These are phyloP conservation scores for Vitis hybrid DNA, from an alignment of 177 flowering plant species.

Conservation along the genomic window DNA sequence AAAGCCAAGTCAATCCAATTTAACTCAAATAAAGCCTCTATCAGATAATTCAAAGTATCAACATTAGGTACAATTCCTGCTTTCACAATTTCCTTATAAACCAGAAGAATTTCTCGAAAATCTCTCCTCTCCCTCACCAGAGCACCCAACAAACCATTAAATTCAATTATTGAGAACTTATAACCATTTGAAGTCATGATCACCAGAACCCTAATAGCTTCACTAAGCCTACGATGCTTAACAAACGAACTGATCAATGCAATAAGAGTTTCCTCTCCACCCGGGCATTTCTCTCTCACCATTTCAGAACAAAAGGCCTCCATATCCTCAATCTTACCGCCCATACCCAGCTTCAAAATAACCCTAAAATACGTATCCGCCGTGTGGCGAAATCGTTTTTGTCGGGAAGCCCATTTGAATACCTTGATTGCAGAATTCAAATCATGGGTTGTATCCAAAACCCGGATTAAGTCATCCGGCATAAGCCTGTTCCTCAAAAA, in stretches of 20 bases:
- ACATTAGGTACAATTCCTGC: constrained; percentile 50
- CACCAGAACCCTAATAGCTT: constrained; percentile 50
- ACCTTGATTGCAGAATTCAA: constrained; percentile 44
- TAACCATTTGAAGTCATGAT: constrained; percentile 45
- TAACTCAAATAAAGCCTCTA: constrained; percentile 53
- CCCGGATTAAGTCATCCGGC: constrained; percentile 38
- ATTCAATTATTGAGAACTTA: constrained; percentile 34
- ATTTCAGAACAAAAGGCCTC: constrained; percentile 49
- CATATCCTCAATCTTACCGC: constrained; percentile 47
- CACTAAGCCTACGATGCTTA: constrained; percentile 33
- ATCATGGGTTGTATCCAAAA: constrained; percentile 42
- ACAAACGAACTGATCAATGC: constrained; percentile 43
- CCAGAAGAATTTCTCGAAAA: constrained; percentile 44
- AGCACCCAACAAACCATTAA: constrained; percentile 48
- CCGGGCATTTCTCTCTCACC: constrained; percentile 40
- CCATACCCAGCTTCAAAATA: constrained; percentile 59
- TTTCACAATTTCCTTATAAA: constrained; percentile 80
- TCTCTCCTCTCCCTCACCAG: constrained; percentile 48
- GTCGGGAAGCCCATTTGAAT: constrained; percentile 65
- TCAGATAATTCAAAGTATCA: constrained; percentile 53
- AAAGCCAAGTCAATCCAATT: constrained; percentile 41
- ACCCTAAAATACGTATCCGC: constrained; percentile 44
- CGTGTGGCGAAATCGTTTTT: constrained; percentile 45
- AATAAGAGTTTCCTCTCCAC: constrained; percentile 33
- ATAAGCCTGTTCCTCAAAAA: constrained; percentile 32